Conservation (phyloP, 2,329 filamentous ascomycete genomes). For the Sphaerulina populicola region DNA sequence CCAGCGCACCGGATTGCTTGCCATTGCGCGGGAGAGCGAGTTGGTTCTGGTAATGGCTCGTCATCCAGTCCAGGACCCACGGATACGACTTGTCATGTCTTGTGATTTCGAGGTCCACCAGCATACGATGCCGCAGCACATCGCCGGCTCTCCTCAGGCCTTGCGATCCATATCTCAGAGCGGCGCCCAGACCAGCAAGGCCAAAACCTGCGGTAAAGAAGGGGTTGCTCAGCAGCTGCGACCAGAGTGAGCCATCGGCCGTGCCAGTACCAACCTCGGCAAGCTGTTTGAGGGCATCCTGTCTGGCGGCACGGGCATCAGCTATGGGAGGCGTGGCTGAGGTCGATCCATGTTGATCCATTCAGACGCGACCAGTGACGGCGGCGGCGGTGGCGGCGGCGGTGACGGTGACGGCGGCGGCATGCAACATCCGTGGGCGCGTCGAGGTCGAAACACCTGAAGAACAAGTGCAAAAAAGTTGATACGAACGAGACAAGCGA, state of each 20-base stretch:
- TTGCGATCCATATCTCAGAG: slow-evolving; percentile 69
- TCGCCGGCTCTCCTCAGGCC: slow-evolving; percentile 63
- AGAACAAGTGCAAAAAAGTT: not conserved
- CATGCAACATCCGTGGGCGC: not conserved
- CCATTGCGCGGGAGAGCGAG: slow-evolving; percentile 33
- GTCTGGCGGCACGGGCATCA: slow-evolving; percentile 9
- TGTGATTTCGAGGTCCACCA: slow-evolving; percentile 93
- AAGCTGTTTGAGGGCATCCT: slow-evolving; percentile 35
- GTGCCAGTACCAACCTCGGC: slow-evolving; percentile 23
- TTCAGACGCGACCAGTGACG: slow-evolving; percentile 11
- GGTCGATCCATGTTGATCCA: slow-evolving; percentile 31
- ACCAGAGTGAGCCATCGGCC: slow-evolving; percentile 36
- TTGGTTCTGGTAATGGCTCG: slow-evolving; percentile 44
- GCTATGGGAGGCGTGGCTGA: slow-evolving; percentile 20
- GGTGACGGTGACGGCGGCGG: not conserved
- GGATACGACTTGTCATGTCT: slow-evolving; percentile 87
- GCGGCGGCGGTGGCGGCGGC: no score
- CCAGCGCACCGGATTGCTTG: slow-evolving; percentile 38
- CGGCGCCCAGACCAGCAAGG: slow-evolving; percentile 78
- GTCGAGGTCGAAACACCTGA: not conserved
- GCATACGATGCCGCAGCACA: slow-evolving; percentile 71
- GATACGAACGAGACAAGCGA: no score
- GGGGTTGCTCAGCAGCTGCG: slow-evolving; percentile 44
- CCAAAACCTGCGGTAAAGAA: slow-evolving; percentile 64
- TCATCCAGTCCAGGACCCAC: slow-evolving; percentile 93